These are phyloP conservation scores for Pluteus cervinus DNA, from an alignment of 768 basidiomycete genomes.

Conservation along the genomic window DNA sequence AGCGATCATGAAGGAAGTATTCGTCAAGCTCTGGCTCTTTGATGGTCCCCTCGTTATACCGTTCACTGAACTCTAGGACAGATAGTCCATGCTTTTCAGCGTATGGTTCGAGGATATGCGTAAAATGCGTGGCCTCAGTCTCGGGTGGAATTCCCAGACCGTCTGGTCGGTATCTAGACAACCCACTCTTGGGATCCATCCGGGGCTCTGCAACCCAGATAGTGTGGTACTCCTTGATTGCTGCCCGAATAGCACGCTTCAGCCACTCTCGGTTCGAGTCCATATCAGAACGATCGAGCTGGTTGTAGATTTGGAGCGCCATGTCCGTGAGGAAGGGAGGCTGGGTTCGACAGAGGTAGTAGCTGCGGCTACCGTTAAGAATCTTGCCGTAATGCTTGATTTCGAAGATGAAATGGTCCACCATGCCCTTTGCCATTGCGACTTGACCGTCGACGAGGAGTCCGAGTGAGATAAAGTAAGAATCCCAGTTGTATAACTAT, in stretches of 20 bases:
- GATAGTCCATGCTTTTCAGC: slow-evolving; percentile 90
- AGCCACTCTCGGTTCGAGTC: slow-evolving; percentile 85
- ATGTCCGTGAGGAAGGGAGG: slow-evolving; percentile 99
- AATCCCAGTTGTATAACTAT: slow-evolving; percentile 93
- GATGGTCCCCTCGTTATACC: slow-evolving; percentile 82
- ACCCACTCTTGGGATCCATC: slow-evolving; percentile 89
- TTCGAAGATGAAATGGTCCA: slow-evolving; percentile 98
- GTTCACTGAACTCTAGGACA: slow-evolving; percentile 93
- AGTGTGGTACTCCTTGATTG: slow-evolving; percentile 98
- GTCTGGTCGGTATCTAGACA: slow-evolving; percentile 91
- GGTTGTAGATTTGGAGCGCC: slow-evolving; percentile 96
- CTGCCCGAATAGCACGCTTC: slow-evolving; percentile 92
- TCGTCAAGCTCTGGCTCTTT: slow-evolving; percentile 89
- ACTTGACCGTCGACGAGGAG: slow-evolving; percentile 93
- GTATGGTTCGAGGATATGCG: slow-evolving; percentile 93
- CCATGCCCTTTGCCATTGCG: slow-evolving; percentile 94
- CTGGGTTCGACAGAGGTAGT: slow-evolving; percentile 93
- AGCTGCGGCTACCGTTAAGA: slow-evolving; percentile 91
- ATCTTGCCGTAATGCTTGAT: slow-evolving; percentile 98
- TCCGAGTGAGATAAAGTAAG: slow-evolving; percentile 90
- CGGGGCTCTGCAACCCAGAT: slow-evolving; percentile 95
- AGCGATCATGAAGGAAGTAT: slow-evolving; percentile 95
- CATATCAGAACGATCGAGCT: slow-evolving; percentile 80
- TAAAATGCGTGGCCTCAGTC: slow-evolving; percentile 98
- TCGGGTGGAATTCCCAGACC: slow-evolving; percentile 97